These are phyloP conservation scores for Penicillium ochrochloron DNA, from an alignment of 495 filamentous ascomycete genomes.

Conservation along the genomic window DNA sequence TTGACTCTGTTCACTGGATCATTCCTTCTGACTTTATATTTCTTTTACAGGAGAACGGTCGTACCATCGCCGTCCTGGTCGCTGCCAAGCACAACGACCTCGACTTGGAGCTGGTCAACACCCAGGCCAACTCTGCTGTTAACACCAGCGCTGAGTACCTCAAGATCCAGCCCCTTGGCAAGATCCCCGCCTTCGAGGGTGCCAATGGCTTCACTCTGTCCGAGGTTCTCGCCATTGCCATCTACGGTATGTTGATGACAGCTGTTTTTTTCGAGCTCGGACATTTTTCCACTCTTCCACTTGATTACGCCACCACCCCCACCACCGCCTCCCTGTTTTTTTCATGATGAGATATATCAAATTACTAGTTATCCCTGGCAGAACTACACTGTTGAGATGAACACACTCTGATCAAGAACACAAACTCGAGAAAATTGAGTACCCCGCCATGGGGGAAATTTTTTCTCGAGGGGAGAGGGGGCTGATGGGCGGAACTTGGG, in stretches of 20 bases:
- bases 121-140: slow-evolving; percentile 51
- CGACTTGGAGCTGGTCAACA: slow-evolving; percentile 81
- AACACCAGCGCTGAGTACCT: slow-evolving; percentile 70
- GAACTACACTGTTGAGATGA: slow-evolving; percentile 83
- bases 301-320: background rate
- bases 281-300: slow-evolving; percentile 5
- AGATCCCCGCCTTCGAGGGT: slow-evolving; percentile 90
- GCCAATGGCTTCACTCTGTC: slow-evolving; percentile 87
- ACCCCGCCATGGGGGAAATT: slow-evolving; percentile 40
- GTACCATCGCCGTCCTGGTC: slow-evolving; percentile 83
- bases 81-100: slow-evolving; percentile 96
- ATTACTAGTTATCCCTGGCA: slow-evolving; percentile 99
- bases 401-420: slow-evolving; percentile 61
- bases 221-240: slow-evolving; percentile 92
- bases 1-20: slow-evolving; percentile 7
- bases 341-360: slow-evolving; percentile 78
- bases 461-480: slow-evolving; percentile 21
- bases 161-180: slow-evolving; percentile 84
- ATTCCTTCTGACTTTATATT: slow-evolving; percentile 27
- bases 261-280: slow-evolving; percentile 16
- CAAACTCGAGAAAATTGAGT: slow-evolving; percentile 28
- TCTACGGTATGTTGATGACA: slow-evolving; percentile 80
- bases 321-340: slow-evolving; percentile 24
- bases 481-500: slow-evolving; percentile 7
- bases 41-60: slow-evolving; percentile 73